A percentile compares a stretch with the other conserved stretches of the same genome.
Conservation (phyloP, 129 eudicot genomes). For the Lactuca sativa region DNA sequence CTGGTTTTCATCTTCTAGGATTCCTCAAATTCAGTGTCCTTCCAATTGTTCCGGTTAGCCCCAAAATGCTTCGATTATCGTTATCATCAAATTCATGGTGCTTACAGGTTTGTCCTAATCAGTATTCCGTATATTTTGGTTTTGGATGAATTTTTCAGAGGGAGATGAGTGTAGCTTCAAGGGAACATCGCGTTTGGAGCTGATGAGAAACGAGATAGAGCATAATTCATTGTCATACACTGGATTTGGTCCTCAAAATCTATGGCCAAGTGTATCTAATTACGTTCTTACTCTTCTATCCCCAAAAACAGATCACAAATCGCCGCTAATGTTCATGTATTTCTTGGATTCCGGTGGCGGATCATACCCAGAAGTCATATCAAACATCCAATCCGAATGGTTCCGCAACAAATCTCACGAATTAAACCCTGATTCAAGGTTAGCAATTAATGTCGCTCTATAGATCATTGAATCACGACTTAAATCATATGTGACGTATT, state of each 20-base stretch:
- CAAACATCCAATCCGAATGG: conserved; percentile 79
- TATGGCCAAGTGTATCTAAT: conserved; percentile 95
- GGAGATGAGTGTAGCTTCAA: conserved; percentile 62
- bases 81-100: neutral
- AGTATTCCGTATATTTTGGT: neutral
- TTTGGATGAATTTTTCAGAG: conserved; percentile 26
- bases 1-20: conserved; percentile 77
- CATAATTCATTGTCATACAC: conserved; percentile 52
- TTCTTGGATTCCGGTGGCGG: conserved; percentile 98
- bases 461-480: neutral
- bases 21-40: conserved; percentile 68
- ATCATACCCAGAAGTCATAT: conserved; percentile 86
- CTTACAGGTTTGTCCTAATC: neutral
- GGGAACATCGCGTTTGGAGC: conserved; percentile 81
- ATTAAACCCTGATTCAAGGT: conserved; percentile 84
- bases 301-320: conserved; percentile 32
- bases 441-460: conserved; percentile 2
- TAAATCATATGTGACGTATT: conserved; percentile 11
- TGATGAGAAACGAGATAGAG: conserved; percentile 60
- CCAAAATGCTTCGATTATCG: neutral
- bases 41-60: conserved; percentile 37
- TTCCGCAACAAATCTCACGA: conserved; percentile 56
- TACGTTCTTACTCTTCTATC: conserved; percentile 67
- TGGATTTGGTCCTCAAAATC: conserved; percentile 55
- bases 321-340: conserved; percentile 59